phyloP scores from a whole-genome alignment of 2,329 filamentous ascomycete species.

The Aureobasidium lini region DNA sequence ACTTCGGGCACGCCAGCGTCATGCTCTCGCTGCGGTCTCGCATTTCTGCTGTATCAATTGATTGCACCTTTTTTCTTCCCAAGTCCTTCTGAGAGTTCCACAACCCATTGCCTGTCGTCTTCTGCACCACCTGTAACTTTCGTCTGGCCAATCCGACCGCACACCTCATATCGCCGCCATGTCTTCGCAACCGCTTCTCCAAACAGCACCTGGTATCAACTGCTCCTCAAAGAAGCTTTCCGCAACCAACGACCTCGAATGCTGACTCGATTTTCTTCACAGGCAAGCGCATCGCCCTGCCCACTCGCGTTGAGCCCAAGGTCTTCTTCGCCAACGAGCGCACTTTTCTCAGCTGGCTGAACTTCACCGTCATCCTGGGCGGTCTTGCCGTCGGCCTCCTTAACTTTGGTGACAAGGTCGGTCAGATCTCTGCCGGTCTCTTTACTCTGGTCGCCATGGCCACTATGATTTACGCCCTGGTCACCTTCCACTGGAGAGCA shows the following conservation, averaged over 20 bases:
- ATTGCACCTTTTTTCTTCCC: conserved; percentile 19
- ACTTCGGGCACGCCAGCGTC: background rate
- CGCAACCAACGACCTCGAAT: background rate
- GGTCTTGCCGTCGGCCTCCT: conserved; percentile 93
- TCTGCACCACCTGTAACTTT: background rate
- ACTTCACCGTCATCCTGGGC: conserved; percentile 97
- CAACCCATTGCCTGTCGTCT: conserved; percentile 3
- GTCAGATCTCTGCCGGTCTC: conserved; percentile 85
- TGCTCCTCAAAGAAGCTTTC: background rate
- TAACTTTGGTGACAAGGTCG: conserved; percentile 93
- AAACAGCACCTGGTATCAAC: conserved; percentile 74
- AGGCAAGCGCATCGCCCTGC: conserved; percentile 98
- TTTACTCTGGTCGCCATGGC: conserved; percentile 93
- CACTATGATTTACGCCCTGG: conserved; percentile 88
- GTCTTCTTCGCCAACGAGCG: conserved; percentile 99
- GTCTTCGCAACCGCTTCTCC: conserved; percentile 94
- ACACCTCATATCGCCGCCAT: conserved; percentile 45
- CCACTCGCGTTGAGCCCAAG: conserved; percentile 96
- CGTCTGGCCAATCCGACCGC: background rate
- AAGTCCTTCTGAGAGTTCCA: conserved; percentile 5
- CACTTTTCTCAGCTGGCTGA: conserved; percentile 98
- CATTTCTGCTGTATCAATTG: conserved; percentile 8
- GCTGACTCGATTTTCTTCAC: conserved; percentile 13
- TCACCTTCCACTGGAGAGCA: conserved; percentile 95
- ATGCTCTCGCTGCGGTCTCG: background rate